Base-by-base conservation (phyloP, 176 grass and related monocot genomes). In the Avena atlantica region DNA sequence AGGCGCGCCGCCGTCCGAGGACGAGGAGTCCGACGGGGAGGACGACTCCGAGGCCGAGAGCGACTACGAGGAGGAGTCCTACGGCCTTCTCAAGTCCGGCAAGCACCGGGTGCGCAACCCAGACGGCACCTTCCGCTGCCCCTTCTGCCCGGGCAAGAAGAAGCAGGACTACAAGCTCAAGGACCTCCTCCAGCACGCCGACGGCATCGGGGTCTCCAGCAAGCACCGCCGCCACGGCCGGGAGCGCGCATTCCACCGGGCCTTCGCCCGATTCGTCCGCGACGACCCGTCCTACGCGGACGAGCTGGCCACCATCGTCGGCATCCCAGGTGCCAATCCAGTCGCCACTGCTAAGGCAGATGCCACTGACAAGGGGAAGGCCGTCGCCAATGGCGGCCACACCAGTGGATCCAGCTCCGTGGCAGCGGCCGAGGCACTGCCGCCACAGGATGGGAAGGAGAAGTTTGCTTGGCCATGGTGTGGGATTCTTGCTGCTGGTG, bases 101-200 rank as follows among this genome's bases (percentile, higher is more conserved):
- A 89, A 92, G 2, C 92, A 93, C 74, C 90, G 89, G 61, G 88
- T 98, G 57, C 88, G 82, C 61, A 98, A 93, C 63, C 93, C 91
- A 2, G 89, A 93, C 74, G 89, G 91, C 75, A 88, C 90, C 86
- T 98, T 93, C 84, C 92, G 86, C 73, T 98, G 96, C 88, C 96
- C 96, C 45, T 98, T 92, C 88, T 98, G 93, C 91, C 76, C 86
- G 8, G 91, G 89, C 59, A 98, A 98, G 89, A 98, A 95, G 85
- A 98, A 98, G 77, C 93, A 93, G 66, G 87, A 72, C 5, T 98
- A 95, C 86, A 86, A 89, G 68, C 86, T 89, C 81, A 95, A 95
- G 85, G 96, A 98, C 78, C 91, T 98, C 73, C 91, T 98, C 85
- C 96, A 98, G 82, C 93, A 98, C 49, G 93, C 96, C 11, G 92